phyloP scores from a whole-genome alignment of 2,329 filamentous ascomycete genomes.

The Sphaceloma murrayae region DNA sequence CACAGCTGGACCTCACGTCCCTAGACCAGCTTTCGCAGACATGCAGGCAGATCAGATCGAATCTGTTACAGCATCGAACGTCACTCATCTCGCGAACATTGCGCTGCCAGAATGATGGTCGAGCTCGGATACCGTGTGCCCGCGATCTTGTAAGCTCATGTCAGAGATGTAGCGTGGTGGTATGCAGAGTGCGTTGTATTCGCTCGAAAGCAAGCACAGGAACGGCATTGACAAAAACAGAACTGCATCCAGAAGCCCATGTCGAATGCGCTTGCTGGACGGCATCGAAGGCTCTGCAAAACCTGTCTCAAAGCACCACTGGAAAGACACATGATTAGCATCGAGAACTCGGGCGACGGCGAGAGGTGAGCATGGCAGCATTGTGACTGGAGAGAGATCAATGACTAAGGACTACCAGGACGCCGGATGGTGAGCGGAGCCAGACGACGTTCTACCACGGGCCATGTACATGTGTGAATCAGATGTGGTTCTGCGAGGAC shows the following conservation, averaged over 20 bases:
- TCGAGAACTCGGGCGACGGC: neutral
- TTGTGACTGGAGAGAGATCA: too few relatives aligned
- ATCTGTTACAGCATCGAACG: constrained; percentile 67
- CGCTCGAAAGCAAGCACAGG: neutral
- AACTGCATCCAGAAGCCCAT: constrained; percentile 77
- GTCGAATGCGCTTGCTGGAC: constrained; percentile 50
- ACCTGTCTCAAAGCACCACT: constrained; percentile 66
- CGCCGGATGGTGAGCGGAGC: constrained; percentile 3
- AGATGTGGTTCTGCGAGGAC: constrained; percentile 76
- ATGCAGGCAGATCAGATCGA: constrained; percentile 68
- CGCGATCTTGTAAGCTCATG: constrained; percentile 80
- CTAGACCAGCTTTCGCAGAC: constrained; percentile 74
- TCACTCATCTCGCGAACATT: constrained; percentile 66
- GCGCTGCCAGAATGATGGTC: constrained; percentile 48
- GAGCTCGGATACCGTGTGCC: constrained; percentile 51
- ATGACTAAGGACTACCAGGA: too few relatives aligned
- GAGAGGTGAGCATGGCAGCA: constrained; percentile 3
- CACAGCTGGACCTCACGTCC: constrained; percentile 74
- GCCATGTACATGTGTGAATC: constrained; percentile 50
- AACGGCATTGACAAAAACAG: constrained; percentile 36
- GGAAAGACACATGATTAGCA: constrained; percentile 23
- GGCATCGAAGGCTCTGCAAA: constrained; percentile 72
- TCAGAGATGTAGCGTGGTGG: constrained; percentile 62
- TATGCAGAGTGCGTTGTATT: constrained; percentile 63
- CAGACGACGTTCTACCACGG: constrained; percentile 29